These are phyloP conservation scores for Pleurotus ostreatus DNA, from an alignment of 768 basidiomycete species.

Conservation along the genomic window DNA sequence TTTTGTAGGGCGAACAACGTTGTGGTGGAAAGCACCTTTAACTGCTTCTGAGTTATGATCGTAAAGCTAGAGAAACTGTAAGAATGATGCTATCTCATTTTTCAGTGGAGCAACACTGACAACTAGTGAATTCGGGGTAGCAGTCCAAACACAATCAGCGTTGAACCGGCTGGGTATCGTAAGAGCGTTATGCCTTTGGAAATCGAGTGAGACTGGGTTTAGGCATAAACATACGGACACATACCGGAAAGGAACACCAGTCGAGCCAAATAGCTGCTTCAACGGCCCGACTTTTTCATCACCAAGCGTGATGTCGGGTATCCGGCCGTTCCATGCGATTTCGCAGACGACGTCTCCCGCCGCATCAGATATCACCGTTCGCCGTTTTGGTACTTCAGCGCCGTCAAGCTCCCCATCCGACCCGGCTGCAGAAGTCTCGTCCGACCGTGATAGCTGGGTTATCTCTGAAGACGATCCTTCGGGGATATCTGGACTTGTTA, in stretches of 20 bases:
- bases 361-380: conserved; percentile 40
- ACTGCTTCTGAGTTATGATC: conserved; percentile 47
- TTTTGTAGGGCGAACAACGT: conserved; percentile 32
- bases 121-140: conserved; percentile 47
- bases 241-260: conserved; percentile 51
- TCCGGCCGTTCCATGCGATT: conserved; percentile 50
- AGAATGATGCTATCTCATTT: too few species aligned
- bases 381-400: conserved; percentile 19
- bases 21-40: conserved; percentile 49
- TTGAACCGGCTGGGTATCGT: conserved; percentile 61
- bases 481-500: conserved; percentile 33
- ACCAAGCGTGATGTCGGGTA: conserved; percentile 47
- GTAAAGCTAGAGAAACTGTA: conserved; percentile 32
- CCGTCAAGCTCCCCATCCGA: conserved; percentile 14
- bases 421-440: conserved; percentile 10
- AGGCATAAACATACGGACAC: conserved; percentile 14
- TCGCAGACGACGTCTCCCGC: conserved; percentile 39
- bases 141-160: conserved; percentile 56
- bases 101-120: conserved; percentile 27
- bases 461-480: conserved; percentile 18
- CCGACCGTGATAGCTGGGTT: conserved; percentile 10
- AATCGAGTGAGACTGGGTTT: neutral
- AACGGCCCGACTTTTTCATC: conserved; percentile 49
- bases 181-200: conserved; percentile 50
- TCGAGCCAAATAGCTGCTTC: conserved; percentile 54